Evolutionary conservation across 2,329 filamentous ascomycete genomes (phyloP).

Genomic region (Diaporthe sp.): DNA sequence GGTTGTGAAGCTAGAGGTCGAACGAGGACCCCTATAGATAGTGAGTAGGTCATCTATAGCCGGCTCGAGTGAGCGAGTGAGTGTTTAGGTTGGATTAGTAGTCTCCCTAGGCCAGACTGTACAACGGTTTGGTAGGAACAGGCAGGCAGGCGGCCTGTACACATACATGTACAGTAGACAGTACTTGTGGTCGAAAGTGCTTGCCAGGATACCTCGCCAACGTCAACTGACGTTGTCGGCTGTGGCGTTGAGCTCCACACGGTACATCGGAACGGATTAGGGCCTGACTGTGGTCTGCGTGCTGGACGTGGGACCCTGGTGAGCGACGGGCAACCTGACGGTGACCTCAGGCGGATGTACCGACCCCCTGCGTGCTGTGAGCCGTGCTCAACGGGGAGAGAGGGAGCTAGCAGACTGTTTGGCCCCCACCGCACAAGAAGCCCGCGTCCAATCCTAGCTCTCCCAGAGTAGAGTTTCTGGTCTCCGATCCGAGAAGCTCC

Average conservation of each 20-base stretch:
- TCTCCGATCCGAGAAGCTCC: not conserved
- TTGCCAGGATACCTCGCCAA: not conserved
- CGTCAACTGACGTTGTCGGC: no score
- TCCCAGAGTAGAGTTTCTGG: not conserved
- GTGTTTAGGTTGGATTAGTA: not conserved
- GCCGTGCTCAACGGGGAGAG: not conserved
- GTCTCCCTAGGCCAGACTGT: not conserved
- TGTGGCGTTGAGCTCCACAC: conserved; percentile 14
- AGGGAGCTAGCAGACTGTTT: not conserved
- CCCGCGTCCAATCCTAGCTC: not conserved
- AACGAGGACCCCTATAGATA: not conserved
- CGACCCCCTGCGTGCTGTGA: not conserved
- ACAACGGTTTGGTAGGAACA: not conserved
- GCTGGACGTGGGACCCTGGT: conserved; percentile 6
- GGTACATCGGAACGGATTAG: not conserved
- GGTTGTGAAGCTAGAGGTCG: not conserved
- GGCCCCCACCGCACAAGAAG: conserved; percentile 11
- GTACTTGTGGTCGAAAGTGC: not conserved
- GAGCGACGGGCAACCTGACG: conserved; percentile 5
- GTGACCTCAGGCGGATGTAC: conserved; percentile 23
- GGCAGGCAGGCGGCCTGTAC: not conserved
- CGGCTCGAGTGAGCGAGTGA: not conserved
- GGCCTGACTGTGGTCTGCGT: not conserved
- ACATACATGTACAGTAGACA: not conserved
- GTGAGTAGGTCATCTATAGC: not conserved